These are phyloP conservation scores for Stemphylium vesicarium DNA, from an alignment of 2,329 filamentous ascomycete genomes.

Conservation along the genomic window DNA sequence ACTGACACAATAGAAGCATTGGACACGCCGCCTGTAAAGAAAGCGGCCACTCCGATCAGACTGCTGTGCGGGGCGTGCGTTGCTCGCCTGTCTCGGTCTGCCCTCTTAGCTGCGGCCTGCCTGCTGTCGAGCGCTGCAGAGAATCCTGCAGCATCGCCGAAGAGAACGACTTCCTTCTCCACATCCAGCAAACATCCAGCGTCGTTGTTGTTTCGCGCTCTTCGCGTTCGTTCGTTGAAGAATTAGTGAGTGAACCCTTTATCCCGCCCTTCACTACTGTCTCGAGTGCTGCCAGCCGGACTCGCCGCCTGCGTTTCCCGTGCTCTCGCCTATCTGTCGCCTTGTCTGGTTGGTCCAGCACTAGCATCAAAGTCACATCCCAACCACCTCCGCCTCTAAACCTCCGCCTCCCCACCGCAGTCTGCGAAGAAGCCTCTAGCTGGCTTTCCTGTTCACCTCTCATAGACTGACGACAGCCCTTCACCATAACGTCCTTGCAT, in stretches of 20 bases:
- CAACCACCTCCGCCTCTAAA: conserved; percentile 52
- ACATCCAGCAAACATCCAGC: conserved; percentile 27
- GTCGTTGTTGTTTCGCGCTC: conserved; percentile 13
- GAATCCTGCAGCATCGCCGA: conserved; percentile 47
- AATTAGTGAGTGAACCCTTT: conserved; percentile 27
- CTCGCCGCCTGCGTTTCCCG: conserved; percentile 40
- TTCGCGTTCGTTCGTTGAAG: conserved; percentile 33
- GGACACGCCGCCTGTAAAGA: conserved; percentile 36
- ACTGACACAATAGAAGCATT: conserved; percentile 32
- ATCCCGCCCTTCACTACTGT: background rate
- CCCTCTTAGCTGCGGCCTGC: conserved; percentile 50
- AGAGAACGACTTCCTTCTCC: conserved; percentile 42
- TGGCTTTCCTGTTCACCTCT: conserved; percentile 29
- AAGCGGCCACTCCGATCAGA: conserved; percentile 34
- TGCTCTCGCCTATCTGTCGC: conserved; percentile 47
- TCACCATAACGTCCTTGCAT: conserved; percentile 13
- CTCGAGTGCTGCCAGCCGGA: conserved; percentile 11
- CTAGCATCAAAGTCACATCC: conserved; percentile 49
- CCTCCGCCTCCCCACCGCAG: conserved; percentile 45
- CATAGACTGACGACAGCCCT: conserved; percentile 29
- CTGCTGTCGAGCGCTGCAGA: conserved; percentile 47
- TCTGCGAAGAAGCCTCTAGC: conserved; percentile 34
- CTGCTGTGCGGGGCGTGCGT: conserved; percentile 43
- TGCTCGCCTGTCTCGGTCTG: conserved; percentile 48
- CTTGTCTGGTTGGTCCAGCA: conserved; percentile 44